Evolutionary conservation across 495 filamentous ascomycete species (phyloP).

Genomic region (Corynascus novoguineensis): DNA sequence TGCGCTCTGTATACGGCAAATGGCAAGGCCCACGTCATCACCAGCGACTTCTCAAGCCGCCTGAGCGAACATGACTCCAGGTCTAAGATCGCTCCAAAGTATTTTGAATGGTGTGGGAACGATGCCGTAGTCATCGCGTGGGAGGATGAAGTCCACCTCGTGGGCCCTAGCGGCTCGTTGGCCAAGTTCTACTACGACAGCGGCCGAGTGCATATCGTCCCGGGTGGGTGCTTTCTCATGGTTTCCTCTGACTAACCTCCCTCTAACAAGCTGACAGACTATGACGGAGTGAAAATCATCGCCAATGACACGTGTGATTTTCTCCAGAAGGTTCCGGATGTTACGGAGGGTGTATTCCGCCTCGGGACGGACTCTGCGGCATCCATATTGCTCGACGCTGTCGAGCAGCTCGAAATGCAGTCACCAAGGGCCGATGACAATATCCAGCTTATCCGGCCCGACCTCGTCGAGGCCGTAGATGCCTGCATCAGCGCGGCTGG

Average conservation of each 20-base stretch:
- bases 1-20: slow-evolving; percentile 79
- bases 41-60: slow-evolving; percentile 85
- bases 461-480: slow-evolving; percentile 86
- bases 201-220: slow-evolving; percentile 78
- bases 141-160: slow-evolving; percentile 97
- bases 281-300: slow-evolving; percentile 82
- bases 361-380: slow-evolving; percentile 76
- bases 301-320: slow-evolving; percentile 94
- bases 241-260: slow-evolving; percentile 43
- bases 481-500: slow-evolving; percentile 86
- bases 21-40: slow-evolving; percentile 88
- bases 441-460: slow-evolving; percentile 83
- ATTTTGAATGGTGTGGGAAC: slow-evolving; percentile 93
- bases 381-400: slow-evolving; percentile 85
- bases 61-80: slow-evolving; percentile 87
- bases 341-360: slow-evolving; percentile 81
- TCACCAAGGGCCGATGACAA: slow-evolving; percentile 97
- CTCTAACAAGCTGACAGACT: slow-evolving; percentile 50
- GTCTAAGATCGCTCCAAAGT: slow-evolving; percentile 76
- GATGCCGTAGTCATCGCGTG: slow-evolving; percentile 90
- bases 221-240: slow-evolving; percentile 53
- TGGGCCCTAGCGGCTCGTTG: slow-evolving; percentile 74
- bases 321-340: slow-evolving; percentile 84
- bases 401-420: slow-evolving; percentile 84
- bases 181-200: slow-evolving; percentile 81